Evolutionary conservation across 176 grass and related monocot genomes (phyloP), one percentile per base, ranked within the genome.

Genomic region (Melocanna baccifera): DNA sequence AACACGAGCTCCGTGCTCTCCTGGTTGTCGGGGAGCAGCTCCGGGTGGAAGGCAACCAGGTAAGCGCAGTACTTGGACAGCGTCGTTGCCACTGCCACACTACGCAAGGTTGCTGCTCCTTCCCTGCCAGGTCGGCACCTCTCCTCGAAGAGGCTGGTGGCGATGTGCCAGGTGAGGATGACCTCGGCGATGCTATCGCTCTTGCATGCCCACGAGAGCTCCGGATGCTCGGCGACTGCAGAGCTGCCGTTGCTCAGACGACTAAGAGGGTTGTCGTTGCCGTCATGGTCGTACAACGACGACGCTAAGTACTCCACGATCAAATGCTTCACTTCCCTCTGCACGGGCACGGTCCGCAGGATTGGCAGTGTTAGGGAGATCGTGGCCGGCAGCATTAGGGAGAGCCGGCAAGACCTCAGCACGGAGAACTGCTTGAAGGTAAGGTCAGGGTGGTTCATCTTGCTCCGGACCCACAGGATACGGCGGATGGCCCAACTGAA

Each of bases 41-140:
- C 69, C 18, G 62, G 77, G 12, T 52, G 62, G 45, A 80, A 51
- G 12, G 77, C 77, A 0, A 80, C 62, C 77, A 80, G 12, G 45
- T 80, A 80, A 12, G 77, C 62, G 4, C 62, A 80, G 77, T 80
- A 80, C 62, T 52, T 37, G 77, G 77, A 80, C 11, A 80, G 46
- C 12, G 6, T 80, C 11, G 28, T 80, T 12, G 77, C 77, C 45
- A 62, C 23, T 12, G 77, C 77, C 45, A 62, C 23, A 9, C 43
- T 9, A 11, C 50, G 16, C 50, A 16, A 12, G 14, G 50, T 18
- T 53, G 16, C 51, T 53, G 16, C 4, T 53, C 51, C 4, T 53
- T 5, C 48, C 48, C 1, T 4, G 41, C 41, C 9, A 43, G 39
- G 53, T 1, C 4, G 62, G 2, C 7, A 40, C 1, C 7, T 40